These are phyloP conservation scores for Byssochlamys sp. DNA, from an alignment of 2,329 filamentous ascomycete species.

Conservation along the genomic window DNA sequence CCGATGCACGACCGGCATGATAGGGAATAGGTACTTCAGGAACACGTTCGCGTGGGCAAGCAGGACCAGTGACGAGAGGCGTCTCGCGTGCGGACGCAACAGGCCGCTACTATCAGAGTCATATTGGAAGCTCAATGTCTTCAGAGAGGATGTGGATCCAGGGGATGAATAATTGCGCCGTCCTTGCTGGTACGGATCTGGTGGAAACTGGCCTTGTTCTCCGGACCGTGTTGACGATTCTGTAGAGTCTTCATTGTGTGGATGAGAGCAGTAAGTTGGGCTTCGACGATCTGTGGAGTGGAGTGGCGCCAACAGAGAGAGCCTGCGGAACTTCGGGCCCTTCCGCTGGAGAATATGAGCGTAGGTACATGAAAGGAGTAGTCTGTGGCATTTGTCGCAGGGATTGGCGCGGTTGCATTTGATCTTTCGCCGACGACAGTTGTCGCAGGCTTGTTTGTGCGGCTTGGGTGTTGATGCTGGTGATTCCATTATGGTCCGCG, in stretches of 20 bases:
- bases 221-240: background rate
- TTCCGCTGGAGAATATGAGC: conserved; percentile 30
- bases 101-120: conserved; percentile 16
- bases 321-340: conserved; percentile 30
- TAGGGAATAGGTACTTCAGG: conserved; percentile 34
- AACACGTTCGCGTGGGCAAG: conserved; percentile 34
- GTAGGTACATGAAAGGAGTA: conserved; percentile 32
- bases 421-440: conserved; percentile 35
- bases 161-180: conserved; percentile 8
- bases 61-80: conserved; percentile 24
- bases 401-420: conserved; percentile 32
- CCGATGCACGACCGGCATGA: conserved; percentile 34
- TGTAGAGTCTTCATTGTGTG: background rate
- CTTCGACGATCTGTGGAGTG: conserved; percentile 15
- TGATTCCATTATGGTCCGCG: background rate
- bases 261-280: conserved; percentile 6
- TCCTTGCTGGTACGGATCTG: background rate
- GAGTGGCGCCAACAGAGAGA: conserved; percentile 29
- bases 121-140: conserved; percentile 22
- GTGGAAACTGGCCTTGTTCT: background rate
- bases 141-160: conserved; percentile 26
- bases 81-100: conserved; percentile 12
- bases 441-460: conserved; percentile 31
- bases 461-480: conserved; percentile 12
- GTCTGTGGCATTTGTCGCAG: conserved; percentile 32